phyloP scores from a whole-genome alignment of 164 flowering plant genomes.

The Malania oleifera region DNA sequence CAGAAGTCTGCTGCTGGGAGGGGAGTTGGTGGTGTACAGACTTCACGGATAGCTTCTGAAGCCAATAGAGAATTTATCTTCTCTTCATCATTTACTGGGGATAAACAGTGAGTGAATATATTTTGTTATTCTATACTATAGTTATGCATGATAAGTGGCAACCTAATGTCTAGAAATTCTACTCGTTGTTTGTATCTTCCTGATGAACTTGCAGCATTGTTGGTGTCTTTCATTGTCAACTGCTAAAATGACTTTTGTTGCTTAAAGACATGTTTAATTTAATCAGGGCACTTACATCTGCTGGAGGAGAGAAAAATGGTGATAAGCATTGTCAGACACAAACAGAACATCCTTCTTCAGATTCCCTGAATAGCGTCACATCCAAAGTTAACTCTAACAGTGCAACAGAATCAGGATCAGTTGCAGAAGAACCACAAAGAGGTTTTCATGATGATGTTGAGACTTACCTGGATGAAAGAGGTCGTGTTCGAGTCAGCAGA shows the following conservation, averaged over 20 bases:
- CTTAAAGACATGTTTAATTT: constrained; percentile 5
- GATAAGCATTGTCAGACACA: constrained; percentile 20
- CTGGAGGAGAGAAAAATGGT: constrained; percentile 34
- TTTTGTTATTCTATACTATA: neutral
- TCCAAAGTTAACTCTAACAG: constrained; percentile 20
- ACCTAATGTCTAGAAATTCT: neutral
- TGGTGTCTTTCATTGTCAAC: neutral
- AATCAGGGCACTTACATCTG: constrained; percentile 55
- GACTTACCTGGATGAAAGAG: constrained; percentile 82
- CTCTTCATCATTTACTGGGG: constrained; percentile 85
- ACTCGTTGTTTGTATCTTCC: neutral
- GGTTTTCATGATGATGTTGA: constrained; percentile 46
- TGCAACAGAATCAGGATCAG: constrained; percentile 21
- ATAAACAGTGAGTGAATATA: constrained; percentile 62
- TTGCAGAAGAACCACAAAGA: constrained; percentile 25
- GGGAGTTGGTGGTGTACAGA: constrained; percentile 83
- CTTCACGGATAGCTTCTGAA: constrained; percentile 91
- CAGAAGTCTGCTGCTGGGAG: constrained; percentile 88
- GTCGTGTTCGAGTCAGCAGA: constrained; percentile 70
- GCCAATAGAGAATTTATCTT: constrained; percentile 87
- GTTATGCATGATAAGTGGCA: neutral
- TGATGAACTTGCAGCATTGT: neutral
- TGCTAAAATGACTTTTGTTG: neutral
- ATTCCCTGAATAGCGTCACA: constrained; percentile 13
- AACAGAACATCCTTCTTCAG: constrained; percentile 19